Percentiles rank a stretch among this genome's conserved stretches.
These are phyloP conservation scores for Bodo saltans DNA, from an alignment of 78 protist species.

Conservation along the genomic window DNA sequence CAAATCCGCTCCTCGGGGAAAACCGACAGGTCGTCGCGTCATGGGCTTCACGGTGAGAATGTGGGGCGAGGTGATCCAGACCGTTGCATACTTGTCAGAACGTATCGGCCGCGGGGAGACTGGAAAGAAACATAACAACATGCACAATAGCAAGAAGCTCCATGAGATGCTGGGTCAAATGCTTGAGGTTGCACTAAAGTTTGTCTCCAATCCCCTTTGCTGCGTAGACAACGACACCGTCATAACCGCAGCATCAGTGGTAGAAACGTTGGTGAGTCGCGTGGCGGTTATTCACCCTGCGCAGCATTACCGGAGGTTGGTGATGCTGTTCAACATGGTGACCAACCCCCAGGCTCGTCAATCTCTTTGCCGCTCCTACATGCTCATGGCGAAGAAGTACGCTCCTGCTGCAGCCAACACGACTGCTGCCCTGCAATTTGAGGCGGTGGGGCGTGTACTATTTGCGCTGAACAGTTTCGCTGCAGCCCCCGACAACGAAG, in stretches of 20 bases:
- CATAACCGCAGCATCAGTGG: background rate
- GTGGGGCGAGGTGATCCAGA: background rate
- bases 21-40: background rate
- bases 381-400: background rate
- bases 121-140: background rate
- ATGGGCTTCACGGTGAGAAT: background rate
- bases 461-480: background rate
- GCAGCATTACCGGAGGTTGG: background rate
- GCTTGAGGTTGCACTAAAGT: background rate
- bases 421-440: background rate
- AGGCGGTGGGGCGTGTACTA: background rate
- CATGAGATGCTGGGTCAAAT: too few species aligned
- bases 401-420: background rate
- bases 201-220: background rate
- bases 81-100: background rate
- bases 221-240: background rate
- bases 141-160: too few species aligned
- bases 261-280: background rate
- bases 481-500: background rate
- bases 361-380: background rate
- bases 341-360: background rate
- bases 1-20: too few species aligned
- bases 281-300: background rate
- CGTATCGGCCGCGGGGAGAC: background rate
- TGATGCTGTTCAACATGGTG: background rate